Base-by-base conservation (phyloP, 495 filamentous ascomycete genomes). In the Friedmanniomyces simplex region DNA sequence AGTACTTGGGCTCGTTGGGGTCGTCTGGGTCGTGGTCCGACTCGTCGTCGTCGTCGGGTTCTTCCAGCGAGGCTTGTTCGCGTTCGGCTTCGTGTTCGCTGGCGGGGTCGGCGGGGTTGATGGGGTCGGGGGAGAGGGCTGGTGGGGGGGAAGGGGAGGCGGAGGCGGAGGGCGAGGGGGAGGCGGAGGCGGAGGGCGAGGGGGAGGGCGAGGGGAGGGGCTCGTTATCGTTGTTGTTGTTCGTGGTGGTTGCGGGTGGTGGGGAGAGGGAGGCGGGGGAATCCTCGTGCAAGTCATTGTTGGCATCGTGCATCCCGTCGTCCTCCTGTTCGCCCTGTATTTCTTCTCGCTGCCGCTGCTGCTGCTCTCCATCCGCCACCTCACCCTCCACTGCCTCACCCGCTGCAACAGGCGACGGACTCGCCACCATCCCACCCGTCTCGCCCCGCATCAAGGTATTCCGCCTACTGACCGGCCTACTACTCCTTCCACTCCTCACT, bases 1-100 rank as follows among this genome's bases (percentile, higher is more conserved):
- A 98, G 71, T 96, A 98, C 46, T 82, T 76, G 13, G 86, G 88
- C 68, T 96, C 93, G 54, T 89, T 82, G 14, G 80, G 84, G 52
- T 90, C 89, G 28, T 88, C 88, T 5, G 78, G 82, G 21, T 84
- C 83, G 1, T 79, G 82, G 41, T 84, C 82, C 0, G 78, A 80
- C 16, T 64, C 71, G 18, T 64, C 65, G n/a, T n/a, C n/a, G 36
- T 74, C 74, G 55, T 79, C 79, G 1, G 73, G 73, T 26, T 78
- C 70, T 71, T 53, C 57, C 14, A 21, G 13, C 1, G 11, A 39
- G 2, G 43, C 53, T 26, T 46, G 32, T 30, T 58, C 55, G 41
- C 20, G 3, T 2, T 56, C 54, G 25, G 22, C 43, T 28, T 47
- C 22, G 12, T 5, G 2, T 10, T 56, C 45, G 28, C 28, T 32